phyloP scores from a whole-genome alignment of 108 stramenopile species.

The Licmophora abbreviata region DNA sequence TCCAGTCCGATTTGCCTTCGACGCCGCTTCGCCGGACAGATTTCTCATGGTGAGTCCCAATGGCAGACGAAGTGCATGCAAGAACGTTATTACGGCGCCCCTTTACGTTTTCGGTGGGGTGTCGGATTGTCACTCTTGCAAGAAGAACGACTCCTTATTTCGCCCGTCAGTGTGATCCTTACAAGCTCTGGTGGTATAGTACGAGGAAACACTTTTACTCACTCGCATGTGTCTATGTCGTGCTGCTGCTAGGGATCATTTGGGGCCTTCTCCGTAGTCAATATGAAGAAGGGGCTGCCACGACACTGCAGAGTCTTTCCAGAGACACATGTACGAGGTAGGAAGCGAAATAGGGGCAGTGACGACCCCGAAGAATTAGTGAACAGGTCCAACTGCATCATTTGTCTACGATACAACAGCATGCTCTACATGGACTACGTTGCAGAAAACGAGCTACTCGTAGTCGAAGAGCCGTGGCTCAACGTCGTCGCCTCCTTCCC shows the following conservation, averaged over 20 bases:
- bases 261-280: slow-evolving; percentile 64
- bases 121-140: slow-evolving; percentile 57
- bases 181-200: slow-evolving; percentile 34
- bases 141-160: slow-evolving; percentile 25
- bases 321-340: slow-evolving; percentile 42
- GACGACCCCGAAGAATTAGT: background rate
- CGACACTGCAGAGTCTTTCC: slow-evolving; percentile 47
- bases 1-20: slow-evolving; percentile 36
- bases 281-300: slow-evolving; percentile 49
- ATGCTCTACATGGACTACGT: slow-evolving; percentile 69
- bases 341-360: slow-evolving; percentile 14
- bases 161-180: slow-evolving; percentile 22
- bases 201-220: slow-evolving; percentile 22
- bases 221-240: slow-evolving; percentile 8
- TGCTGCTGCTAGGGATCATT: slow-evolving; percentile 46
- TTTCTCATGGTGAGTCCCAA: slow-evolving; percentile 61
- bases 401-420: slow-evolving; percentile 71
- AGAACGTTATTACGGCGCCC: slow-evolving; percentile 26
- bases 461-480: slow-evolving; percentile 84
- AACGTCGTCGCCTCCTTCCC: slow-evolving; percentile 68
- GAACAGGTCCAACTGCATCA: slow-evolving; percentile 30
- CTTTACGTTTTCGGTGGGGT: slow-evolving; percentile 15
- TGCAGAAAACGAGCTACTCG: slow-evolving; percentile 61
- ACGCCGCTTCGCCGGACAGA: slow-evolving; percentile 35
- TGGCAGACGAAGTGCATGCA: slow-evolving; percentile 3